These are phyloP conservation scores for Vitis riparia DNA, from an alignment of 164 flowering plant genomes.

Conservation along the genomic window DNA sequence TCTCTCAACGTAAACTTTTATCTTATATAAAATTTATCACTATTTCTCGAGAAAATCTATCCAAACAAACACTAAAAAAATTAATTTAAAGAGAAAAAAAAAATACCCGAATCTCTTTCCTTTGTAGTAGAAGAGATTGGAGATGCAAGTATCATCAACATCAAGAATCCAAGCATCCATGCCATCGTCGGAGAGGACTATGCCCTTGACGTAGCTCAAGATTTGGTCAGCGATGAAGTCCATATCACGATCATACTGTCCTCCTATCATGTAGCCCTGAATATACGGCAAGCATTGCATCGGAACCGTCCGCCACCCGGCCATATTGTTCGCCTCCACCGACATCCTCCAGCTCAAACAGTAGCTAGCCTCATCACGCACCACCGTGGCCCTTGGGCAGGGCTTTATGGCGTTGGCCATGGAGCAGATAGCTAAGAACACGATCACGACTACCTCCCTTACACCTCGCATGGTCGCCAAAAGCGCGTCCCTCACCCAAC, in stretches of 20 bases:
- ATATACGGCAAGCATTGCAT: constrained; percentile 45
- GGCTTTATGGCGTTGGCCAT: too few species aligned
- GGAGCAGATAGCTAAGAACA: too few species aligned
- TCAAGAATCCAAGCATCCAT: constrained; percentile 82
- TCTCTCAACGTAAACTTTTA: too few species aligned
- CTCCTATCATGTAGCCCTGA: constrained; percentile 65
- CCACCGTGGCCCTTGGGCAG: background rate
- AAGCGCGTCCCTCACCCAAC: too few species aligned
- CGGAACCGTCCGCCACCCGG: constrained; percentile 75
- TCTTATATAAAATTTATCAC: too few species aligned
- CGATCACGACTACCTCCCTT: background rate
- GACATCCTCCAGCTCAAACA: constrained; percentile 87
- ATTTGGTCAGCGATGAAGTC: constrained; percentile 49
- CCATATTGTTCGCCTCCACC: constrained; percentile 72
- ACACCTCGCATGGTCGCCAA: too few species aligned
- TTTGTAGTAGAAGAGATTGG: constrained; percentile 59
- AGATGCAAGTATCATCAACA: constrained; percentile 86
- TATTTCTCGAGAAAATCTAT: too few species aligned
- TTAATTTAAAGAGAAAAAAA: too few species aligned
- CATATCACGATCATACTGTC: constrained; percentile 66
- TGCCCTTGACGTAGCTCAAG: constrained; percentile 27
- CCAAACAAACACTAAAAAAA: too few species aligned
- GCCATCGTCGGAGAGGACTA: constrained; percentile 41
- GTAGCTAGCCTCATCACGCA: constrained; percentile 4
- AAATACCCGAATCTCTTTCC: constrained; percentile 64